Evolutionary conservation across 306 rosid species (phyloP).

Genomic region (Fagus sylvatica): DNA sequence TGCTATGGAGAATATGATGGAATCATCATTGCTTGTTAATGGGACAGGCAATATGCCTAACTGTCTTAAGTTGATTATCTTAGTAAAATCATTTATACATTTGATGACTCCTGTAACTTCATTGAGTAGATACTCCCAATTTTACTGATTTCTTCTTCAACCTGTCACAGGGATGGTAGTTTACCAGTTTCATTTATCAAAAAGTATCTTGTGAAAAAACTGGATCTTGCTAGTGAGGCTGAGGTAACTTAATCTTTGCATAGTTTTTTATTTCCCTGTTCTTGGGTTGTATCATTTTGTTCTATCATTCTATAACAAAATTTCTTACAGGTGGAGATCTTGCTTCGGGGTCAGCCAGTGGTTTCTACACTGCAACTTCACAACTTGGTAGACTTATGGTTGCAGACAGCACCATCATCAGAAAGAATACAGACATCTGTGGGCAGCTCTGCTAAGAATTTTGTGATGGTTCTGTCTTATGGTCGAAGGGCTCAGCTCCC

Average conservation of each 20-base stretch:
- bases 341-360: conserved; percentile 48
- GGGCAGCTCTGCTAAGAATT: conserved; percentile 67
- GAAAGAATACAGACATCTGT: conserved; percentile 28
- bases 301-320: neutral
- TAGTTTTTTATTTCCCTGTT: neutral
- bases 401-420: conserved; percentile 34
- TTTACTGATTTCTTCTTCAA: conserved; percentile 6
- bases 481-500: conserved; percentile 29
- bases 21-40: neutral
- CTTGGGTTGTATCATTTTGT: neutral
- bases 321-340: conserved; percentile 52
- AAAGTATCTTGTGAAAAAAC: conserved; percentile 50
- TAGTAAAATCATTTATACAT: neutral
- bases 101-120: neutral
- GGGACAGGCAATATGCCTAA: neutral
- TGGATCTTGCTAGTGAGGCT: conserved; percentile 50
- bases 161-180: conserved; percentile 45
- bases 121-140: neutral
- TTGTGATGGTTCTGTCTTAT: conserved; percentile 60
- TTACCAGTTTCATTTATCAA: conserved; percentile 47
- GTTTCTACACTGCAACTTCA: conserved; percentile 41
- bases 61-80: neutral
- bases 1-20: neutral
- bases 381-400: conserved; percentile 47
- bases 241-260: conserved; percentile 47